Conservation (phyloP, 345 rosid genomes). For the Gossypium stocksii region DNA sequence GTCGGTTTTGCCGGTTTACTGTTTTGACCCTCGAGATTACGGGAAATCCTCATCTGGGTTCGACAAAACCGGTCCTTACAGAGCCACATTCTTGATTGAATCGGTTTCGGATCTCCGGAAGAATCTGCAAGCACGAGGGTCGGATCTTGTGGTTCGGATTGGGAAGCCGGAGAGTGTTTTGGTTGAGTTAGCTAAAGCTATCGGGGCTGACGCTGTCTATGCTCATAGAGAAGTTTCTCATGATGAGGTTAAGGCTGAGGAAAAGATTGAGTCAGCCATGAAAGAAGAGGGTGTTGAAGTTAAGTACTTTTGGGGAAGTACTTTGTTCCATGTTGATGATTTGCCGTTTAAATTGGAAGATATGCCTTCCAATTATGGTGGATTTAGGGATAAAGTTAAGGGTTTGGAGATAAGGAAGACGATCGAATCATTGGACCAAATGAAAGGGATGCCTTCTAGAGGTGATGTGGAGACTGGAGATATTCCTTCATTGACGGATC, state of each 20-base stretch:
- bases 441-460: conserved; percentile 77
- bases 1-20: conserved; percentile 87
- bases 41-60: conserved; percentile 87
- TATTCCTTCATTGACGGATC: conserved; percentile 77
- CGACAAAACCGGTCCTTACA: conserved; percentile 81
- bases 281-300: conserved; percentile 89
- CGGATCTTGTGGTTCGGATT: conserved; percentile 83
- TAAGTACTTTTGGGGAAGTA: conserved; percentile 95
- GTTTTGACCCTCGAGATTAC: conserved; percentile 94
- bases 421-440: conserved; percentile 69
- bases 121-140: conserved; percentile 84
- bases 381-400: conserved; percentile 73
- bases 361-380: conserved; percentile 73
- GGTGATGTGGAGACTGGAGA: conserved; percentile 96
- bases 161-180: conserved; percentile 81
- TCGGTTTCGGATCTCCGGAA: conserved; percentile 89
- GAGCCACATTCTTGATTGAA: conserved; percentile 79
- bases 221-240: conserved; percentile 87
- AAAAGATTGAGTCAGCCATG: conserved; percentile 74
- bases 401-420: conserved; percentile 83
- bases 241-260: conserved; percentile 84
- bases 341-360: conserved; percentile 85
- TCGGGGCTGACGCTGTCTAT: conserved; percentile 90
- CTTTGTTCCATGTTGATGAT: conserved; percentile 87
- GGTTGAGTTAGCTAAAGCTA: conserved; percentile 71